phyloP scores from a whole-genome alignment of 208 protist genomes.

The Leishmania aethiopica region DNA sequence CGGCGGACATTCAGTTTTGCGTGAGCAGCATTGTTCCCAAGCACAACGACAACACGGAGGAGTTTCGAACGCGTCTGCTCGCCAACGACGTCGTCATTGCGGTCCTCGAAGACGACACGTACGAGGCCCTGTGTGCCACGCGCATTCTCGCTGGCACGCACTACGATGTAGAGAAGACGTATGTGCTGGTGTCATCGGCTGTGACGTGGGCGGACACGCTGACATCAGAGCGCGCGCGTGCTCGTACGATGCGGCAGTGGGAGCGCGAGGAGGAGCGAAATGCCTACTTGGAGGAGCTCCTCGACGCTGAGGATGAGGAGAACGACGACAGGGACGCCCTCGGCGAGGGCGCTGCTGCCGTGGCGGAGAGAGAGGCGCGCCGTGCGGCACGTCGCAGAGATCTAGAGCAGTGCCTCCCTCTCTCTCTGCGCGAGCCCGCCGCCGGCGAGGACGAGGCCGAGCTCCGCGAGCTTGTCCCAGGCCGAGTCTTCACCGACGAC shows the following conservation, averaged over 20 bases:
- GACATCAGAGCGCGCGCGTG: constrained; percentile 49
- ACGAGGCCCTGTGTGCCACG: constrained; percentile 86
- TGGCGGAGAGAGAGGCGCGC: constrained; percentile 16
- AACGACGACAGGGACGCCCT: constrained; percentile 26
- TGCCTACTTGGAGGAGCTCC: constrained; percentile 40
- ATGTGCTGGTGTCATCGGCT: constrained; percentile 88
- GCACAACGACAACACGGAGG: constrained; percentile 69
- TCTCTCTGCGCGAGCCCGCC: constrained; percentile 27
- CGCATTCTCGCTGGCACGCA: constrained; percentile 75
- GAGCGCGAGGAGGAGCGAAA: constrained; percentile 51
- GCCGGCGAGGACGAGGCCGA: constrained; percentile 48
- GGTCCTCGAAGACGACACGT: constrained; percentile 74
- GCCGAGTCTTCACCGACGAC: constrained; percentile 84
- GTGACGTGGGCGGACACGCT: constrained; percentile 88
- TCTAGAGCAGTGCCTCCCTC: constrained; percentile 24
- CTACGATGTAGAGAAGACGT: constrained; percentile 93
- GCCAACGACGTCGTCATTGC: constrained; percentile 88
- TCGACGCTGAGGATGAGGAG: constrained; percentile 38
- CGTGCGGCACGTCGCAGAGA: constrained; percentile 15
- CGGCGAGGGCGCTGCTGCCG: constrained; percentile 6
- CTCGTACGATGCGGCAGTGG: constrained; percentile 33
- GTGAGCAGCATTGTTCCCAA: constrained; percentile 61
- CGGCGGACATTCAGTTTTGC: constrained; percentile 42
- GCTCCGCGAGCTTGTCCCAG: constrained; percentile 56
- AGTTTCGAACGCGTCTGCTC: constrained; percentile 65